Conservation (phyloP, 2,329 filamentous ascomycete species). For the Tolypocladium nubicola region DNA sequence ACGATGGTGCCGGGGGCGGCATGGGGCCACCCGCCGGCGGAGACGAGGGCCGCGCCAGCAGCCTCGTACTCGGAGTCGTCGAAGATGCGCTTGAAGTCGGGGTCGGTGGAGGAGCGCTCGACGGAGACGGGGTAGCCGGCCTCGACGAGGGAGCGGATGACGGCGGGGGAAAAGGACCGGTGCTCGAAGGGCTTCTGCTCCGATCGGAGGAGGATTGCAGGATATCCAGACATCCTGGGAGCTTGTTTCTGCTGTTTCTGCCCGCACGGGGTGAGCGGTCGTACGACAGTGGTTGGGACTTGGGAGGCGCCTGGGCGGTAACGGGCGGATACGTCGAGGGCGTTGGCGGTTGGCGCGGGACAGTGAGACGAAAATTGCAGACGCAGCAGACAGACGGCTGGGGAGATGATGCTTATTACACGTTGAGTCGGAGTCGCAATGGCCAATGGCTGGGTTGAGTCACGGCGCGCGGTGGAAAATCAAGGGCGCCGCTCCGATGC, state of each 20-base stretch:
- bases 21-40: slow-evolving; percentile 56
- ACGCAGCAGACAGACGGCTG: not conserved
- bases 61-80: slow-evolving; percentile 50
- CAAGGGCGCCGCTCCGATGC: not conserved
- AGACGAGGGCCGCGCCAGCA: slow-evolving; percentile 54
- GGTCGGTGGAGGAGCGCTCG: slow-evolving; percentile 37
- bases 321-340: not conserved
- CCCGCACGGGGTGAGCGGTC: not conserved
- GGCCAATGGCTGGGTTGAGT: not conserved
- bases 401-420: not conserved
- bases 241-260: not conserved
- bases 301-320: not conserved
- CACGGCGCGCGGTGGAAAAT: not conserved
- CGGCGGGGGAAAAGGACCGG: slow-evolving; percentile 32
- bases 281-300: not conserved
- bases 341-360: not conserved
- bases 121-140: slow-evolving; percentile 60
- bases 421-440: not conserved
- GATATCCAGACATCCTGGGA: slow-evolving; percentile 16
- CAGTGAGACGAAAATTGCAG: not conserved
- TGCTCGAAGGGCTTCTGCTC: slow-evolving; percentile 51
- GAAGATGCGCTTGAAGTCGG: slow-evolving; percentile 54
- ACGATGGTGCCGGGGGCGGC: slow-evolving; percentile 60
- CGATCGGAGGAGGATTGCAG: slow-evolving; percentile 40
- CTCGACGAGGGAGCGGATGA: slow-evolving; percentile 46